Conservation (phyloP, 2,329 filamentous ascomycete genomes). For the Lecanicillium sp. region DNA sequence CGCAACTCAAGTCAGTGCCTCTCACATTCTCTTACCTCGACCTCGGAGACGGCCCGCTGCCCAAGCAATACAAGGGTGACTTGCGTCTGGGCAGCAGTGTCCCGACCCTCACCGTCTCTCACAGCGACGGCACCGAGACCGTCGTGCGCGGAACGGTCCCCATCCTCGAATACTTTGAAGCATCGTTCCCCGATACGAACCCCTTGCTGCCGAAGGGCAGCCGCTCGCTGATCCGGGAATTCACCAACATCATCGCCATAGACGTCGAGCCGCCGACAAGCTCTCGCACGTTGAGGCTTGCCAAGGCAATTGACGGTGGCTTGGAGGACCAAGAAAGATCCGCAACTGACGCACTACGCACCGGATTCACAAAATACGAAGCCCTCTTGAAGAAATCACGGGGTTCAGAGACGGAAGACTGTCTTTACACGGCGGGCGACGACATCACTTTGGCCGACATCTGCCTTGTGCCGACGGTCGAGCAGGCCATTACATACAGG, state of each 20-base stretch:
- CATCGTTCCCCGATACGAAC: not conserved
- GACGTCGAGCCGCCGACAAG: not conserved
- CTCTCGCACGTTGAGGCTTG: not conserved
- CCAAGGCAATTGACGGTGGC: not conserved
- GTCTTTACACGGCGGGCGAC: not conserved
- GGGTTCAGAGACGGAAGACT: not conserved
- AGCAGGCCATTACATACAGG: not conserved
- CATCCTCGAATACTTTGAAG: slow-evolving; percentile 2
- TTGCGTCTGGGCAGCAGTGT: not conserved
- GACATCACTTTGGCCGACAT: not conserved
- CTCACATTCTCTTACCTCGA: not conserved
- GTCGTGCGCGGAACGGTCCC: not conserved
- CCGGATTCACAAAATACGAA: not conserved
- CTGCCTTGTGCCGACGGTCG: not conserved
- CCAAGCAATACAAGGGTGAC: not conserved
- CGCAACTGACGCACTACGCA: not conserved
- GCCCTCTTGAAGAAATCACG: not conserved
- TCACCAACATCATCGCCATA: not conserved
- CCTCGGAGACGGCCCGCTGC: not conserved
- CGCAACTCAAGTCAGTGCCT: slow-evolving; percentile 1
- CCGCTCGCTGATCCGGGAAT: not conserved
- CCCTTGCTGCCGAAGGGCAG: not conserved
- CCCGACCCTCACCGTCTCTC: not conserved
- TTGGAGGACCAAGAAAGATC: not conserved
- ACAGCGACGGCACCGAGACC: not conserved